Evolutionary conservation across 2,329 filamentous ascomycete genomes (phyloP), one percentile per base, ranked within the genome.

Genomic region (Daldinia sp.): DNA sequence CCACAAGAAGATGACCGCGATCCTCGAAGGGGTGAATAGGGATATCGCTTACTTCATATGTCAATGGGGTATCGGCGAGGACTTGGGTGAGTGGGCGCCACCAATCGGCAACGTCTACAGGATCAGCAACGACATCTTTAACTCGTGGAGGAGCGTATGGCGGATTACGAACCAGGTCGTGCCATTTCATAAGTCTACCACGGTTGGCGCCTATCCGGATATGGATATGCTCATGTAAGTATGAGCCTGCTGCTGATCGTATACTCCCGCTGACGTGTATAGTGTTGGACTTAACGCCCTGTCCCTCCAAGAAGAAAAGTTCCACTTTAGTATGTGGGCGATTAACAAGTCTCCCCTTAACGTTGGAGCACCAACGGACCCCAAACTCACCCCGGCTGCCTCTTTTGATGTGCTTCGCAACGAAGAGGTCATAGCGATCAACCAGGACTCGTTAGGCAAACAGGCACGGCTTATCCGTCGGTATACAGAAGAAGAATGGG

Each of bases 91-190:
- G 3, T 85, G 82, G 74, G 81, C 81, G 0, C 75, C 81, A 1
- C 71, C 72, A 0, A 73, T 84, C 2, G 80, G 80, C 1, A 80
- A 83, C 43, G 77, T 77, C 0, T 84, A 81, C 78, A 74, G 83
- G 39, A 84, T 85, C 58, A 82, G 81, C 55, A 85, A 85, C 61
- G 83, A 85, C 64, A 84, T 85, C 52, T 82, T 80, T 56, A 81
- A 81, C 35, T 75, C 75, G 11, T 85, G 83, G 83, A 75, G 79
- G 19, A 79, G 77, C 32, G 80, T 85, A 43, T 84, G 79, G 77
- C 77, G 83, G 0, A 84, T 83, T 11, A 75, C 80, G 10, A 85
- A 85, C 64, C 80, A 85, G 59, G 81, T 78, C 1, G 80, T 81
- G 0, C 82, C 82, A 1, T 80, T 82, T 56, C 77, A 77, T 5